A percentile compares a stretch with the other conserved stretches of the same genome.
phyloP scores from a whole-genome alignment of 2,329 filamentous ascomycete species.

The Sporothrix schenckii region DNA sequence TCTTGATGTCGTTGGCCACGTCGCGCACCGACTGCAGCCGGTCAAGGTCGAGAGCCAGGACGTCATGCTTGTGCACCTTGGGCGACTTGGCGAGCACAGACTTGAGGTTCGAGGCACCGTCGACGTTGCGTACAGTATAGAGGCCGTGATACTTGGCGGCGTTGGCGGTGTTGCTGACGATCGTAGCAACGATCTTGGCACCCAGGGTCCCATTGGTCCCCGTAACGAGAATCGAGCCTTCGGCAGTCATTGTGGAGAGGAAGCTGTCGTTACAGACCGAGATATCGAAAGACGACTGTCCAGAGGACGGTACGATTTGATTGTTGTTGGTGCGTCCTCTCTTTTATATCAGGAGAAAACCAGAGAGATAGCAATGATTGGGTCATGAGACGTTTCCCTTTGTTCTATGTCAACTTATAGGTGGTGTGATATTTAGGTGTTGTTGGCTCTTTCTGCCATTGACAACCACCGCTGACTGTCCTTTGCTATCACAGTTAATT shows the following conservation, averaged over 20 bases:
- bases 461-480: background rate
- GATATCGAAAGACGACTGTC: background rate
- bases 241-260: conserved; percentile 20
- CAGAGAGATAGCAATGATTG: background rate
- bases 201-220: conserved; percentile 35
- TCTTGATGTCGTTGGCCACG: conserved; percentile 34
- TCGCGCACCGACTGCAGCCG: conserved; percentile 34
- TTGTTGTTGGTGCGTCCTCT: background rate
- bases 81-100: conserved; percentile 28
- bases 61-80: conserved; percentile 32
- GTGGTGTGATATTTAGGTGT: background rate
- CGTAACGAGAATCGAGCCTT: conserved; percentile 34
- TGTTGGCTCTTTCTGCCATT: background rate
- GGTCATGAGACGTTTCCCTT: background rate
- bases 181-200: conserved; percentile 29
- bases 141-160: conserved; percentile 31
- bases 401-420: background rate
- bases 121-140: conserved; percentile 33
- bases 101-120: conserved; percentile 28
- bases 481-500: background rate
- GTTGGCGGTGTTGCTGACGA: conserved; percentile 16
- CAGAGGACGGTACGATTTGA: background rate
- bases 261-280: background rate
- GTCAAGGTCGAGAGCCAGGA: conserved; percentile 35
- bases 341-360: background rate